Evolutionary conservation across 163 green algal species (phyloP), one percentile per base, ranked within the genome.

Genomic region (Chloromonas sp.): DNA sequence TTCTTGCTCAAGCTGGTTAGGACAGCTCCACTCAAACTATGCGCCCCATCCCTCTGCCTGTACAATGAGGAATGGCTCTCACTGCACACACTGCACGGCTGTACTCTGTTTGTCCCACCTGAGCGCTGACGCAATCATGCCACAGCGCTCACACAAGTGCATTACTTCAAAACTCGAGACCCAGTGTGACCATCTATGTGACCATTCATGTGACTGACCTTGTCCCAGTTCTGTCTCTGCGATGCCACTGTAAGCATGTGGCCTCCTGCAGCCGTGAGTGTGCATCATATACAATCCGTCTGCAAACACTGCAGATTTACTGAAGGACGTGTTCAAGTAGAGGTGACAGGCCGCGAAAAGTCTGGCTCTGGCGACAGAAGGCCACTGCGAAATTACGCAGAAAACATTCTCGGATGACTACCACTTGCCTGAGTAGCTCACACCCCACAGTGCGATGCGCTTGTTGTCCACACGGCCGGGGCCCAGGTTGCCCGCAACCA

Each of bases 361-460:
- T 11, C 11, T 11, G 11, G 5, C 5, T 15, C 66, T 11, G 11
- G 66, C 11, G 66, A 5, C 66, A 74, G 5, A 5, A 11, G 66
- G 5, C 5, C 66, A 5, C 66, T 74, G 66, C 5, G 5, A 15
- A 5, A 15, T 74, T 11, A 74, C 66, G 5, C 5, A 5, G 5
- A 5, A 15, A 11, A 11, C 66, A 5, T 11, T 74, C 66, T 5
- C 66, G 5, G 5, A 74, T 11, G 11, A 11, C 66, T 74, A 74
- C 66, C 58, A 58, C 59, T n/a, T 11, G 14, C 82, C 85, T 14
- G 70, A 84, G 76, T 88, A 89, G 80, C 86, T 90, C n/a, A 87
- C 84, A 57, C 88, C 88, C 88, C 88, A 91, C 83, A 91, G 81
- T 15, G 84, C 86, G 60, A 91, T 83, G 1, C 86, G 62, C 3